Evolutionary conservation across 371 early-diverging fungal species (phyloP), one percentile per base, ranked within the genome.

Genomic region (Conidiobolus incongruus): DNA sequence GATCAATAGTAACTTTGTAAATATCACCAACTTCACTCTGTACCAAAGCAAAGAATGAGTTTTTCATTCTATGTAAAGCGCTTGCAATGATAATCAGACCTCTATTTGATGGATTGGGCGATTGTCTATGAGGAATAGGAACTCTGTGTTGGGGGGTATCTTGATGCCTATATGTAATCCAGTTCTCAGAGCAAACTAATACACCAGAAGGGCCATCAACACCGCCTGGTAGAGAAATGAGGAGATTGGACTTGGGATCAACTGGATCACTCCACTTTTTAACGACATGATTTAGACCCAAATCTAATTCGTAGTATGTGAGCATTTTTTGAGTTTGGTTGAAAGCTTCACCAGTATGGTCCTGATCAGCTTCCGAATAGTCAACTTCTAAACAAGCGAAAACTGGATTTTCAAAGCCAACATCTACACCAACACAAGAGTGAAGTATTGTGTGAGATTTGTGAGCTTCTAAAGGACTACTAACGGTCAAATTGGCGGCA

Each of bases 241-340:
- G 66, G 54, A 74, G 49, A 59, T 92, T 84, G 0, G 90, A 63
- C 17, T 67, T 62, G 1, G 55, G 57, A 55, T 87, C 78, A 4
- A 94, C 79, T 0, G 76, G 60, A 29, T 79, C 75, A 49, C 73
- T 77, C 92, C 91, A 93, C 57, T 83, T 85, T 46, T 93, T 68
- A 31, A 90, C 85, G 22, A 97, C 90, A 55, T 94, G 96, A 59
- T 97, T 97, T 31, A 97, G 69, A 31, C 98, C 98, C 42, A 97
- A 74, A 59, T 97, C 98, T 47, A 97, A 59, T 60, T 97, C 96
- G 51, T 95, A 94, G 50, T 81, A 92, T n/a, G 78, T 81, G 52
- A 95, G 56, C 48, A 69, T 68, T 57, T 84, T 85, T 61, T 85
- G 85, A 6, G 72, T 62, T 30, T 71, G 69, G 41, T 66, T 55